Conservation (phyloP, 345 rosid genomes). For the Tarenaya hassleriana region DNA sequence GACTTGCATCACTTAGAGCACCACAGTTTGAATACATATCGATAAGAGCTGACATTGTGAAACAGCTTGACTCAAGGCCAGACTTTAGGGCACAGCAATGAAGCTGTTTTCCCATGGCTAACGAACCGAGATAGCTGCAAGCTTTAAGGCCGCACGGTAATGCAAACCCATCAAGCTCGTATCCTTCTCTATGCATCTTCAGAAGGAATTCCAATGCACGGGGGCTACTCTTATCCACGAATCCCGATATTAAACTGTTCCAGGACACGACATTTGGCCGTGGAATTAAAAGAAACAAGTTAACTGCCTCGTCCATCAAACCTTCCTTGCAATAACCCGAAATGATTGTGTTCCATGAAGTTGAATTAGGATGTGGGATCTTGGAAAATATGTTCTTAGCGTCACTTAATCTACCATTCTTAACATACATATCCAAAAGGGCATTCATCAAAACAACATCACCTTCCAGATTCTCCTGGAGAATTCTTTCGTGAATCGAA, state of each 20-base stretch:
- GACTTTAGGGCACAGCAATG: slow-evolving; percentile 51
- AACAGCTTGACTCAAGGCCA: slow-evolving; percentile 48
- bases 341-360: slow-evolving; percentile 68
- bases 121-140: slow-evolving; percentile 37
- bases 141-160: slow-evolving; percentile 60
- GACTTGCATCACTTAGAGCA: slow-evolving; percentile 34
- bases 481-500: slow-evolving; percentile 39
- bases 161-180: slow-evolving; percentile 52
- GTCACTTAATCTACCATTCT: slow-evolving; percentile 49
- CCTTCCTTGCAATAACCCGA: slow-evolving; percentile 63
- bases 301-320: slow-evolving; percentile 46
- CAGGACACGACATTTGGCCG: slow-evolving; percentile 50
- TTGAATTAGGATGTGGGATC: slow-evolving; percentile 34
- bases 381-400: slow-evolving; percentile 42
- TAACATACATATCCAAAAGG: slow-evolving; percentile 69
- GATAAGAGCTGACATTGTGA: slow-evolving; percentile 46
- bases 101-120: slow-evolving; percentile 47
- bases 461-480: slow-evolving; percentile 28
- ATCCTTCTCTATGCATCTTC: slow-evolving; percentile 57
- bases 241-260: slow-evolving; percentile 67
- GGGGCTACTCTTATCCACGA: slow-evolving; percentile 44
- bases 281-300: slow-evolving; percentile 46
- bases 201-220: slow-evolving; percentile 40
- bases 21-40: slow-evolving; percentile 68
- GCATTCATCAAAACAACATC: slow-evolving; percentile 63